These are phyloP conservation scores for Vitis cinerea DNA, from an alignment of 164 flowering plant species.

Conservation along the genomic window DNA sequence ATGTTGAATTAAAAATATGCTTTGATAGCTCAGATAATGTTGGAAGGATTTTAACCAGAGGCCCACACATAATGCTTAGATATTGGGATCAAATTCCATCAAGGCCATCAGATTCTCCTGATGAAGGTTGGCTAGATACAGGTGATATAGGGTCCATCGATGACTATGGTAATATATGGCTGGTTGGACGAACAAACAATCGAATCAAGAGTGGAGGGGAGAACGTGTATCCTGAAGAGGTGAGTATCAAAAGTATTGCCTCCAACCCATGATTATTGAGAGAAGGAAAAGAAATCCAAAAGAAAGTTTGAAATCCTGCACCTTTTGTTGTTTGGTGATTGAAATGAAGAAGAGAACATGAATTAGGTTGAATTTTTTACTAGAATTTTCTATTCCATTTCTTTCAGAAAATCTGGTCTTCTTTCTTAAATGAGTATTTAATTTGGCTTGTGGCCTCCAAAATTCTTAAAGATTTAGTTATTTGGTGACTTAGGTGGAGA, in stretches of 20 bases:
- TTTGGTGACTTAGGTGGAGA: slow-evolving; percentile 62
- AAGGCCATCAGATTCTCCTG: slow-evolving; percentile 5
- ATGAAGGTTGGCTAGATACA: slow-evolving; percentile 75
- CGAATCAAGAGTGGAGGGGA: slow-evolving; percentile 95
- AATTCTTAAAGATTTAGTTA: background rate
- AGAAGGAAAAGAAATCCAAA: background rate
- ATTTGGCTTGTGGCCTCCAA: too few relatives aligned
- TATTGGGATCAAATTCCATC: slow-evolving; percentile 53
- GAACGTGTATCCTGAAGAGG: slow-evolving; percentile 92
- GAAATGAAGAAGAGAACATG: background rate
- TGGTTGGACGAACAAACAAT: slow-evolving; percentile 70
- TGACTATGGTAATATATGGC: slow-evolving; percentile 71
- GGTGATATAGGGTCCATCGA: slow-evolving; percentile 85
- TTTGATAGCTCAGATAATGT: slow-evolving; percentile 34
- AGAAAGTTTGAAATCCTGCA: background rate
- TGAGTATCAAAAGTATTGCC: slow-evolving; percentile 9
- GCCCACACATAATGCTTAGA: slow-evolving; percentile 74
- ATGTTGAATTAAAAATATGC: slow-evolving; percentile 61
- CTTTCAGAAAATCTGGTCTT: background rate
- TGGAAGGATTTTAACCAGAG: slow-evolving; percentile 84
- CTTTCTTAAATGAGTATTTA: background rate
- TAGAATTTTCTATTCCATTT: background rate
- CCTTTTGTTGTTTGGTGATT: background rate
- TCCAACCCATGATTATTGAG: background rate
- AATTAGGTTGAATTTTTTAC: background rate